Base-by-base conservation (phyloP, 352 stramenopile genomes). In the Globisporangium perplexum region DNA sequence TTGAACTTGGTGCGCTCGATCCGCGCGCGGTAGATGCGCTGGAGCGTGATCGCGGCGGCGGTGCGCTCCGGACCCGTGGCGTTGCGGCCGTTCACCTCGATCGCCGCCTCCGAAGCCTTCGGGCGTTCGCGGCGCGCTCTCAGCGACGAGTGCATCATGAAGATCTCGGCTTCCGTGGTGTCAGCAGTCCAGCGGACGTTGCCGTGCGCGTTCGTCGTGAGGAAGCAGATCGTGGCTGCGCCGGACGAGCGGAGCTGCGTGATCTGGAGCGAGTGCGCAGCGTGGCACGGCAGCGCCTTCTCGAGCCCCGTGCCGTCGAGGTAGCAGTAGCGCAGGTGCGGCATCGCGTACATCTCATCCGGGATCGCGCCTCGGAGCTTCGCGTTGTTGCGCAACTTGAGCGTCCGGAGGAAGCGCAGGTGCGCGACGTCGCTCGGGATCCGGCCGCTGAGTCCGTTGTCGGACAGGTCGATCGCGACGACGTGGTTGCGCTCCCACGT, bases 1-100 rank as follows among this genome's bases (percentile, higher is more conserved):
- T 67, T 72, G 52, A 88, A 86, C 47, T 86, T 86, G 23, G 72
- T 70, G 36, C 76, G 72, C 41, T 71, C 76, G 28, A 90, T 82
- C 11, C 77, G 66, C 15, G 76, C 76, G 43, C 78, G 74, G 47
- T 88, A 90, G 41, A 86, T 86, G 11, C 76, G 76, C 45, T 90
- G 78, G 26, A 90, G 62, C 24, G 83, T 86, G 23, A 59, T 78
- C n/a, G 71, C 78, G 0, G 78, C 76, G 1, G 66, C 68, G 3
- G 71, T 68, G 7, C 78, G 78, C 57, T 90, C 78, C 0, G 78
- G 74, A 12, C 78, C 78, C 0, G 78, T 88, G 10, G 78, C 78
- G 35, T 90, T 90, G 18, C 56, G 61, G 0, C 74, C 74, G 12
- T 74, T 83, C 35, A 61, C 57, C 22, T 71, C 60, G 41, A 74